Base-by-base conservation (phyloP, 176 grass and related monocot species). In the Phragmites australis region DNA sequence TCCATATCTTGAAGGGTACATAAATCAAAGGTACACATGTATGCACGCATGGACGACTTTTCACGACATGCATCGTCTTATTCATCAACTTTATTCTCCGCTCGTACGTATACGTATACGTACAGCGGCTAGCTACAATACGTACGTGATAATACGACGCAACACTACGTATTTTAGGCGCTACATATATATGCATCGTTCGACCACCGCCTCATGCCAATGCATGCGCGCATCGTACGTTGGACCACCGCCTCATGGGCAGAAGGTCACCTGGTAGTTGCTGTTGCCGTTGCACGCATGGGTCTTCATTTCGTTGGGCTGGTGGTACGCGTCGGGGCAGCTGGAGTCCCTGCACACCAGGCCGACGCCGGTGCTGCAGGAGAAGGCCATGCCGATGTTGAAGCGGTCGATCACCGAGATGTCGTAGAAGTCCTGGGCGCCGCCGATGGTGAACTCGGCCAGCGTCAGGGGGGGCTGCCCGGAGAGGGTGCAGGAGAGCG, bases 201-300 rank as follows among this genome's bases (percentile, higher is more conserved):
- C 34, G 34, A 37, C 34, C 34, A 37, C 34, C 5, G 34, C 34
- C 34, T 49, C 47, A 47, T 15, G 45, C 12, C 0, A 2, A 13
- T 8, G 45, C 45, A 10, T 23, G 21, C 53, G 25, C 18, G n/a
- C 21, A 56, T 56, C 53, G 53, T 10, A 19, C 6, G 1, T 2
- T 32, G 57, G 6, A 42, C 27, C 75, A 62, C 64, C 1, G 15
- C 27, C 15, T 63, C 45, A 67, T 10, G 83, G 83, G 40, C 83
- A 86, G 68, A 86, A 86, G 46, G 48, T 44, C 5, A 85, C 1
- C 16, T 59, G 29, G 31, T 78, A 85, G 30, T 60, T 70, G 30
- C 63, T 84, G 63, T 84, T 84, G 40, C 40, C 15, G 6, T 12
- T 3, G 63, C 82, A 84, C 0, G 8, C 1, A n/a, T 46, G 25